These are phyloP conservation scores for Ilex paraguariensis DNA, from an alignment of 305 asterid genomes.

Conservation along the genomic window DNA sequence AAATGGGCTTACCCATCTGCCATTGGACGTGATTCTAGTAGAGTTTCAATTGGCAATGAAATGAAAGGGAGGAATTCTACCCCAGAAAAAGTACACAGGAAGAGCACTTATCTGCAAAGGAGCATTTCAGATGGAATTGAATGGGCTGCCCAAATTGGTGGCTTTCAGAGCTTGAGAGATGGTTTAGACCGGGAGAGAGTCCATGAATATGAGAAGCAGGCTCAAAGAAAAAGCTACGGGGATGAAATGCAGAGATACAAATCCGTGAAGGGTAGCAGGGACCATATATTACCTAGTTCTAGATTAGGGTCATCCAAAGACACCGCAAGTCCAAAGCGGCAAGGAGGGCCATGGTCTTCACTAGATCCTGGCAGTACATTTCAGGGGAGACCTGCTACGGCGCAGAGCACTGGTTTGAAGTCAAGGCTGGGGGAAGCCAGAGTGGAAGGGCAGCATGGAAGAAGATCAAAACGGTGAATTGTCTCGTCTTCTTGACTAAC, in stretches of 20 bases:
- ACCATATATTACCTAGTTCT: slow-evolving; percentile 36
- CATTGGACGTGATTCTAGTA: slow-evolving; percentile 27
- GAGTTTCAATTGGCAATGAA: slow-evolving; percentile 29
- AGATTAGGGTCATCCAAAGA: slow-evolving; percentile 35
- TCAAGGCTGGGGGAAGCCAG: slow-evolving; percentile 48
- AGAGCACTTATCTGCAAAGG: slow-evolving; percentile 42
- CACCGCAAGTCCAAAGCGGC: slow-evolving; percentile 33
- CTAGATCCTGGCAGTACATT: slow-evolving; percentile 28
- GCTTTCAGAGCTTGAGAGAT: slow-evolving; percentile 24
- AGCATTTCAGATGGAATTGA: slow-evolving; percentile 58
- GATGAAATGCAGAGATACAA: slow-evolving; percentile 47
- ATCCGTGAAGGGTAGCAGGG: slow-evolving; percentile 43
- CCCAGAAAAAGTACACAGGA: slow-evolving; percentile 39
- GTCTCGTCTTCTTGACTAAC: not conserved
- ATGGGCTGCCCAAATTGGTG: slow-evolving; percentile 34
- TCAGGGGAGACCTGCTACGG: slow-evolving; percentile 29
- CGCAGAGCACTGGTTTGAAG: slow-evolving; percentile 34
- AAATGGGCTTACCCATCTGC: slow-evolving; percentile 32
- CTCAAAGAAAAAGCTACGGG: slow-evolving; percentile 40
- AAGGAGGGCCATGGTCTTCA: slow-evolving; percentile 49
- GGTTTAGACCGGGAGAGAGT: slow-evolving; percentile 28
- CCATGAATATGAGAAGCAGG: slow-evolving; percentile 44
- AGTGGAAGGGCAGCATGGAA: slow-evolving; percentile 35
- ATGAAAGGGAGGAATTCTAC: slow-evolving; percentile 38
- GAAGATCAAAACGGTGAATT: slow-evolving; percentile 60